These are phyloP conservation scores for Ampelomyces quisqualis DNA, from an alignment of 2,329 filamentous ascomycete genomes.

Conservation along the genomic window DNA sequence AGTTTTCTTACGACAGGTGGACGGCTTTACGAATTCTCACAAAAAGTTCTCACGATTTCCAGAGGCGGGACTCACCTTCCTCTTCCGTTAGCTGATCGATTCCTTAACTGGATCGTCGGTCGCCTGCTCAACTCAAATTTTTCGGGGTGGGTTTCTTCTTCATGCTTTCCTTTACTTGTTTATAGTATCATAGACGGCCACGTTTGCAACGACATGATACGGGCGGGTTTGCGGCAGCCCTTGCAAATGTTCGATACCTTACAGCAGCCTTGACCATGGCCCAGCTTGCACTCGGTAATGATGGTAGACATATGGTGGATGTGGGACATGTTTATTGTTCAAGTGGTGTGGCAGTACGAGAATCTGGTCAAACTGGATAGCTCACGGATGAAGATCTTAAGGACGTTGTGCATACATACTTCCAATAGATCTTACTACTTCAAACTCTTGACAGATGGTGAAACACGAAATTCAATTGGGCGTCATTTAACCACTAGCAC, in stretches of 20 bases:
- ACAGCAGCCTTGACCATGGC: constrained; percentile 21
- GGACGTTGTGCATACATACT: constrained; percentile 19
- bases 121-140: constrained; percentile 14
- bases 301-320: constrained; percentile 23
- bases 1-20: constrained; percentile 25
- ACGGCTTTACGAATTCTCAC: constrained; percentile 38
- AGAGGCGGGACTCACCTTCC: constrained; percentile 19
- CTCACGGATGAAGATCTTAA: constrained; percentile 15
- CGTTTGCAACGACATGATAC: constrained; percentile 32
- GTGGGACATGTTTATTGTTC: constrained; percentile 16
- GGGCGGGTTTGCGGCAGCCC: constrained; percentile 22
- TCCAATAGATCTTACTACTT: constrained; percentile 15
- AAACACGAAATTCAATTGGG: too few species aligned
- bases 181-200: constrained; percentile 39
- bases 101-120: constrained; percentile 35
- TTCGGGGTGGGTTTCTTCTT: constrained; percentile 14
- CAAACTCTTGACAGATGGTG: too few species aligned
- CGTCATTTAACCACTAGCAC: constrained; percentile 9
- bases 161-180: constrained; percentile 29
- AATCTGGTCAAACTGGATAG: constrained; percentile 23
- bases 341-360: constrained; percentile 2
- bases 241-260: constrained; percentile 35
- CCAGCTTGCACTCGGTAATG: constrained; percentile 27
- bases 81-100: constrained; percentile 20
- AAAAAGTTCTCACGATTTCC: constrained; percentile 40